These are phyloP conservation scores for Rhizophora apiculata DNA, from an alignment of 345 rosid genomes.

Conservation along the genomic window DNA sequence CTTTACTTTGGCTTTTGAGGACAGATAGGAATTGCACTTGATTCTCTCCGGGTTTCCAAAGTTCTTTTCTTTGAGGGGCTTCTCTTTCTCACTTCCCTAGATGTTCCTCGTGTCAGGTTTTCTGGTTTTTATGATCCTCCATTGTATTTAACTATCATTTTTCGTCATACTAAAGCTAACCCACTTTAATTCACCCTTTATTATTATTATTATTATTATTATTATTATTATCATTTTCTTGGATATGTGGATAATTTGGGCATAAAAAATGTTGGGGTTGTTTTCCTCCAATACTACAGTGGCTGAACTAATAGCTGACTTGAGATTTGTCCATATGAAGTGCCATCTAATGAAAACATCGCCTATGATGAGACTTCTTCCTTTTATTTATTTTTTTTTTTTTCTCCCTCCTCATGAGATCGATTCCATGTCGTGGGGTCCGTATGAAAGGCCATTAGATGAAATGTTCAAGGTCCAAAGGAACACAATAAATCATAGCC, in stretches of 20 bases:
- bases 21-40: constrained; percentile 43
- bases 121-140: constrained; percentile 6
- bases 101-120: constrained; percentile 52
- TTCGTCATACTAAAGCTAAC: constrained; percentile 8
- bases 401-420: too few relatives aligned
- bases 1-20: constrained; percentile 49
- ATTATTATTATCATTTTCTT: background rate
- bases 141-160: background rate
- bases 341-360: too few relatives aligned
- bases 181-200: background rate
- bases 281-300: too few relatives aligned
- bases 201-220: background rate
- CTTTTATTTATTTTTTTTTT: too few relatives aligned
- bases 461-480: too few relatives aligned
- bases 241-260: background rate
- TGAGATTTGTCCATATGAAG: too few relatives aligned
- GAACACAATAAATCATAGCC: too few relatives aligned
- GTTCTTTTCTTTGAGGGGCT: constrained; percentile 37
- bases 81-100: constrained; percentile 67
- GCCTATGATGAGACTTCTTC: too few relatives aligned
- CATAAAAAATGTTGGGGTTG: too few relatives aligned
- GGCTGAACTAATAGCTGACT: too few relatives aligned
- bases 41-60: constrained; percentile 42
- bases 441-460: too few relatives aligned
- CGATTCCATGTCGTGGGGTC: too few relatives aligned